phyloP scores from a whole-genome alignment of 306 rosid genomes.

The Castanea sativa region DNA sequence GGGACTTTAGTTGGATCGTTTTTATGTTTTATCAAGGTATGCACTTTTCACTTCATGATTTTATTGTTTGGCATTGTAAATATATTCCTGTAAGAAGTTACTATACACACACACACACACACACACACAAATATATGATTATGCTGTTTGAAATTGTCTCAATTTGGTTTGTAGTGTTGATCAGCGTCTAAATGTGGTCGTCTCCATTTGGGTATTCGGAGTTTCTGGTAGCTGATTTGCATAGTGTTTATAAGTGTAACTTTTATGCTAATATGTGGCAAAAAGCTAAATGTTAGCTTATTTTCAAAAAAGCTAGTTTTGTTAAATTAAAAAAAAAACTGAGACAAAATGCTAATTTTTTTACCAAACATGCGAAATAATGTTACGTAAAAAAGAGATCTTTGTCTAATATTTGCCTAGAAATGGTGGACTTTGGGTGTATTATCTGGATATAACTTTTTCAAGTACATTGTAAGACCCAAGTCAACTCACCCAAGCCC shows the following conservation, averaged over 20 bases:
- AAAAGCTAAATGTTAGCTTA: not conserved
- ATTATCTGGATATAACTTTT: not conserved
- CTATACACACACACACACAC: too few relatives aligned
- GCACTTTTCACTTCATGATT: not conserved
- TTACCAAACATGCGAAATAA: too few relatives aligned
- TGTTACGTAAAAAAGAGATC: too few relatives aligned
- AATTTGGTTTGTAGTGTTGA: not conserved
- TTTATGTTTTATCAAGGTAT: constrained; percentile 84
- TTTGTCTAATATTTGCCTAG: not conserved
- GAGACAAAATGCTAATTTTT: too few relatives aligned
- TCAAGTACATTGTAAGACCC: not conserved
- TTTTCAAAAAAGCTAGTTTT: not conserved
- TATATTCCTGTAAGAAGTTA: not conserved
- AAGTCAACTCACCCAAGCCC: not conserved
- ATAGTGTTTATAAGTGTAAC: not conserved
- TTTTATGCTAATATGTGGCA: not conserved
- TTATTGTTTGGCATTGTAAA: not conserved
- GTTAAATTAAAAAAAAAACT: too few relatives aligned
- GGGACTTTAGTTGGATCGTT: constrained; percentile 80
- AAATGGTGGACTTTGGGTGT: not conserved
- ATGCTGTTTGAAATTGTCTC: not conserved
- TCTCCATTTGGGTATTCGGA: too few relatives aligned
- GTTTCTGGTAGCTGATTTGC: too few relatives aligned
- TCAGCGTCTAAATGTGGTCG: not conserved
- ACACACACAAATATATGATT: too few relatives aligned